Evolutionary conservation across 1,284 basidiomycete species (phyloP).

Genomic region (Microbotryum intermedium): DNA sequence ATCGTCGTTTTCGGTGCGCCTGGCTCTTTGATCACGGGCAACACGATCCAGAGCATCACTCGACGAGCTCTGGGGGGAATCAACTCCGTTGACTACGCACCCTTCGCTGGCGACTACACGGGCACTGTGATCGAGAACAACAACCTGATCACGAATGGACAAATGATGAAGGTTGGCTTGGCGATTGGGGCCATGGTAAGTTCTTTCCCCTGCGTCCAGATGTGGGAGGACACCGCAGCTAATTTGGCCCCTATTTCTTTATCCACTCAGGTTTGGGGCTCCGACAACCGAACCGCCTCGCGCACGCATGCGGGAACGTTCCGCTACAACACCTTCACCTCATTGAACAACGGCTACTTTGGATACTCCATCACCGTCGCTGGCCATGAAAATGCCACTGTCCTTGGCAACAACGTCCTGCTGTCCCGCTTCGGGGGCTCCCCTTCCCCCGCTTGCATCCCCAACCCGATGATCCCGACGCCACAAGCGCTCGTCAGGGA

Average conservation of each 20-base stretch:
- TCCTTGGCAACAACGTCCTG: conserved; percentile 30
- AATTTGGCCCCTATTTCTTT: no score
- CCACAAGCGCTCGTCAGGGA: conserved; percentile 30
- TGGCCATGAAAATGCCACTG: conserved; percentile 24
- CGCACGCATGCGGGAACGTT: conserved; percentile 49
- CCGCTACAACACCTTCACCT: conserved; percentile 51
- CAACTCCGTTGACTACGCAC: conserved; percentile 61
- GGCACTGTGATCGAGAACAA: conserved; percentile 64
- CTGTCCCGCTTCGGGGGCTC: conserved; percentile 29
- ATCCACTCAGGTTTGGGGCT: conserved; percentile 11
- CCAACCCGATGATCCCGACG: conserved; percentile 11
- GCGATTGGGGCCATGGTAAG: conserved; percentile 42
- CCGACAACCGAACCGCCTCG: conserved; percentile 22
- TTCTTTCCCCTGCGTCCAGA: conserved; percentile 29
- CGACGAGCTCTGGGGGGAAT: conserved; percentile 55
- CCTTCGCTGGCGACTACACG: conserved; percentile 57
- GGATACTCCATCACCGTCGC: conserved; percentile 31
- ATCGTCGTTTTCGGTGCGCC: conserved; percentile 70
- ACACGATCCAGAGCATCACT: conserved; percentile 51
- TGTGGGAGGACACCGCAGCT: no score
- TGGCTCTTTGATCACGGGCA: conserved; percentile 61
- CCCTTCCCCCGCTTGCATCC: conserved; percentile 23
- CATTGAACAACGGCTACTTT: conserved; percentile 28
- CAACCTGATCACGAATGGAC: conserved; percentile 38
- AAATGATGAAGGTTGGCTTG: conserved; percentile 44